Conservation (phyloP, 768 basidiomycete genomes). For the Kockovaella imperatae region DNA sequence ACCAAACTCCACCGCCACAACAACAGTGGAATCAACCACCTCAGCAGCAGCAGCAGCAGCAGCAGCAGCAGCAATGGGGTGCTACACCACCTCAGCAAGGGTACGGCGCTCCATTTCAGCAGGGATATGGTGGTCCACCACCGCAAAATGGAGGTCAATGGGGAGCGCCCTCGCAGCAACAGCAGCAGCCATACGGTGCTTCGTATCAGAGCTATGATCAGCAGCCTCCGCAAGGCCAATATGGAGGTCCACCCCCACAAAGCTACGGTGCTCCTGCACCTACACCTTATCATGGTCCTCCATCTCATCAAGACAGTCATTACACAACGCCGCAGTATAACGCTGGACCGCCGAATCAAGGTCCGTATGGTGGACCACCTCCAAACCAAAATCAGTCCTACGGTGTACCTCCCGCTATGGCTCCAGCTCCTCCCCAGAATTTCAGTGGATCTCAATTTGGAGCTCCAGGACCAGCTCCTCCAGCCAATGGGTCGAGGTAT, state of each 20-base stretch:
- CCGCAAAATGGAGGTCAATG: conserved; percentile 4
- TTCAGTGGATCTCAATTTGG: conserved; percentile 9
- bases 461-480: conserved; percentile 18
- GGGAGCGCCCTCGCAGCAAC: conserved; percentile 1
- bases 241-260: conserved; percentile 4
- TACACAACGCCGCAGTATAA: conserved; percentile 12
- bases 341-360: conserved; percentile 12
- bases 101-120: conserved; percentile 1
- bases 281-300: conserved; percentile 3
- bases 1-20: neutral
- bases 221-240: conserved; percentile 5
- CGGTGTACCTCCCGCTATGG: conserved; percentile 7
- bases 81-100: conserved; percentile 11
- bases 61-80: conserved; percentile 13
- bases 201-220: conserved; percentile 9
- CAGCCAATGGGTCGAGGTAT: conserved; percentile 14
- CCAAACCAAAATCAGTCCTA: conserved; percentile 5
- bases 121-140: conserved; percentile 14
- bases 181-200: conserved; percentile 8
- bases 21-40: neutral
- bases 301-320: conserved; percentile 4
- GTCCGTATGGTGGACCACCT: conserved; percentile 13
- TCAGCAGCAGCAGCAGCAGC: conserved; percentile 7
- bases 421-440: conserved; percentile 9
- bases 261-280: conserved; percentile 10